Evolutionary conservation across 208 protist genomes (phyloP).

Genomic region (Acanthamoeba triangularis): DNA sequence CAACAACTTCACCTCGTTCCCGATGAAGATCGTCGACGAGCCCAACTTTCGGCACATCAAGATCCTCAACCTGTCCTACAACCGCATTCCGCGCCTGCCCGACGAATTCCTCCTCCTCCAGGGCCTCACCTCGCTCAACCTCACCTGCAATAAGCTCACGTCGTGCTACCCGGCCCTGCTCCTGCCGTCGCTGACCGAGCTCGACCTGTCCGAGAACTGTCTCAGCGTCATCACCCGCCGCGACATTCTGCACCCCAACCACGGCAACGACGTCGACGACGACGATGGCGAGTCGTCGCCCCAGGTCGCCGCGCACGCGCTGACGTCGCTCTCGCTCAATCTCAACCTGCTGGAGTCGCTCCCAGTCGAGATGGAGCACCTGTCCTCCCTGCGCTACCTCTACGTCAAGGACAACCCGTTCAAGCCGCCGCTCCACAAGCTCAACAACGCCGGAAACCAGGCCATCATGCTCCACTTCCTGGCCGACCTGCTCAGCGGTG

Average conservation of each 20-base stretch:
- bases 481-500: conserved; percentile 18
- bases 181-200: background rate
- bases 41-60: background rate
- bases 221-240: conserved; percentile 27
- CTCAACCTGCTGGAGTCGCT: conserved; percentile 19
- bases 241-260: background rate
- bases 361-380: background rate
- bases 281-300: background rate
- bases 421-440: conserved; percentile 54
- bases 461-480: conserved; percentile 66
- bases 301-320: background rate
- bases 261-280: background rate
- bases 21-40: background rate
- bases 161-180: conserved; percentile 2
- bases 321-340: conserved; percentile 32
- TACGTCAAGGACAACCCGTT: conserved; percentile 55
- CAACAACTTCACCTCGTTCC: conserved; percentile 58
- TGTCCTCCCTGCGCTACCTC: conserved; percentile 36
- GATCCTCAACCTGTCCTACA: conserved; percentile 36
- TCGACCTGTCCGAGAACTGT: conserved; percentile 36
- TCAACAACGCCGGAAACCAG: conserved; percentile 65
- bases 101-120: background rate
- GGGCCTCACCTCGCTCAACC: conserved; percentile 29
- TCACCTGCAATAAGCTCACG: conserved; percentile 16
- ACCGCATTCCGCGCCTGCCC: background rate